These are phyloP conservation scores for Hsuehochloa calcarea DNA, from an alignment of 176 grass and related monocot genomes.

Conservation along the genomic window DNA sequence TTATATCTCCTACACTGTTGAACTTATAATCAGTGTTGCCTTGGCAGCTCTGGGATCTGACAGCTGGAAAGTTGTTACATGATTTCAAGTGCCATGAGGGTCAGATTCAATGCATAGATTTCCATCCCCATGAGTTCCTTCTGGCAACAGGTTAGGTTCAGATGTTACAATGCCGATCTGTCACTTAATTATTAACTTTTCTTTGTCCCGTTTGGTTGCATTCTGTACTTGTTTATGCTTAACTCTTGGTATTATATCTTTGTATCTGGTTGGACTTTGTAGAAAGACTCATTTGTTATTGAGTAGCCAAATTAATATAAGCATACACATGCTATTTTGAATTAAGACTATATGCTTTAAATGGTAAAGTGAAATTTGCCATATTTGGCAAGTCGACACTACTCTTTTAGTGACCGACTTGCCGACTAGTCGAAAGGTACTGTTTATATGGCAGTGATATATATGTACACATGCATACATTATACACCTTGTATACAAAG, in stretches of 20 bases:
- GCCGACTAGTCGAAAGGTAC: too few species aligned
- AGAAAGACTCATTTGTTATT: not conserved
- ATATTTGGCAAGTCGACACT: not conserved
- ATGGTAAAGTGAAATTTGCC: not conserved
- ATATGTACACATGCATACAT: too few species aligned
- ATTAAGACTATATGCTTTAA: not conserved
- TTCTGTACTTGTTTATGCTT: conserved; percentile 8
- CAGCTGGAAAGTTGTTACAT: conserved; percentile 91
- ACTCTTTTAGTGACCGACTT: too few species aligned
- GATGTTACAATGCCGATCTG: conserved; percentile 10
- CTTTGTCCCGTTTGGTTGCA: conserved; percentile 34
- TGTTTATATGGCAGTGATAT: too few species aligned
- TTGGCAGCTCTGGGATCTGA: conserved; percentile 92
- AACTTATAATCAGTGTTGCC: conserved; percentile 16
- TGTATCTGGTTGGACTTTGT: not conserved
- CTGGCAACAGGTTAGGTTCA: conserved; percentile 86
- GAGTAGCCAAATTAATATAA: not conserved
- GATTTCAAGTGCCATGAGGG: conserved; percentile 92
- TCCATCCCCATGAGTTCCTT: conserved; percentile 93
- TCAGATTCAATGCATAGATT: conserved; percentile 98
- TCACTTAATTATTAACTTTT: conserved; percentile 19
- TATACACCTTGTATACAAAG: too few species aligned
- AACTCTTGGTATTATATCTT: not conserved
- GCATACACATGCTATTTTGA: conserved; percentile 7
- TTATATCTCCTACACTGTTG: conserved; percentile 6